Conservation (phyloP, 2,329 filamentous ascomycete genomes). For the Trichoderma citrinoviride region DNA sequence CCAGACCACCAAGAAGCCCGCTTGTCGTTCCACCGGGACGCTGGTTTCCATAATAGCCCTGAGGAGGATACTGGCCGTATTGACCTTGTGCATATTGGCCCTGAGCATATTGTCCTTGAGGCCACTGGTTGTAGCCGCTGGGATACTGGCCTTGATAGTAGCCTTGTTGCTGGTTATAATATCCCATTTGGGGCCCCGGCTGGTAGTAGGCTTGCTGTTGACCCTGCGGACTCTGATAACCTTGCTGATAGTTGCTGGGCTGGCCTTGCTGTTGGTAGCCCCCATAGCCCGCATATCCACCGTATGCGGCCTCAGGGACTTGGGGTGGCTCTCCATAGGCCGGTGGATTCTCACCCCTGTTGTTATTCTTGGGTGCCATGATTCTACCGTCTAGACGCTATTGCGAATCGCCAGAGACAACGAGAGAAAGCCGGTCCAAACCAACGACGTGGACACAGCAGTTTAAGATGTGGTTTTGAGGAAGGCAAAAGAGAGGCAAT, state of each 20-base stretch:
- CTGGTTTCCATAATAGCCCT: conserved; percentile 38
- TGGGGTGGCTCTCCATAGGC: conserved; percentile 44
- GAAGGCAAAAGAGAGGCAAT: neutral
- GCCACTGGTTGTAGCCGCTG: neutral
- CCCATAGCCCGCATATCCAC: conserved; percentile 32
- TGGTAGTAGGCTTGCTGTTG: conserved; percentile 40
- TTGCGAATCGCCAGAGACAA: neutral
- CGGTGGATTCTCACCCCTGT: conserved; percentile 45
- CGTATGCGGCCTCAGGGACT: conserved; percentile 45
- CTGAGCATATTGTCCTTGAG: neutral
- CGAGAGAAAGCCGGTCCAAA: neutral
- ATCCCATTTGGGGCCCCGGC: conserved; percentile 43
- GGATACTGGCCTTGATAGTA: conserved; percentile 38
- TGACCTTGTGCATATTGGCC: conserved; percentile 30
- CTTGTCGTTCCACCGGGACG: conserved; percentile 25
- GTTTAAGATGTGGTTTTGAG: too few relatives aligned
- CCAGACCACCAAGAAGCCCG: conserved; percentile 45
- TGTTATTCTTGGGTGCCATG: conserved; percentile 8
- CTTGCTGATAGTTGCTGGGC: conserved; percentile 31
- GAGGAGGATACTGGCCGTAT: conserved; percentile 29
- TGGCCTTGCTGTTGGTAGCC: conserved; percentile 30
- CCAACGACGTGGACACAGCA: neutral
- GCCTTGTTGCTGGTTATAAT: conserved; percentile 42
- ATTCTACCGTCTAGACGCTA: neutral
- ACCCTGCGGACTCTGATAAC: conserved; percentile 30